Evolutionary conservation across 2,329 filamentous ascomycete species (phyloP), one percentile per base, ranked within the genome.

Genomic region (Cladophialophora chaetospira): DNA sequence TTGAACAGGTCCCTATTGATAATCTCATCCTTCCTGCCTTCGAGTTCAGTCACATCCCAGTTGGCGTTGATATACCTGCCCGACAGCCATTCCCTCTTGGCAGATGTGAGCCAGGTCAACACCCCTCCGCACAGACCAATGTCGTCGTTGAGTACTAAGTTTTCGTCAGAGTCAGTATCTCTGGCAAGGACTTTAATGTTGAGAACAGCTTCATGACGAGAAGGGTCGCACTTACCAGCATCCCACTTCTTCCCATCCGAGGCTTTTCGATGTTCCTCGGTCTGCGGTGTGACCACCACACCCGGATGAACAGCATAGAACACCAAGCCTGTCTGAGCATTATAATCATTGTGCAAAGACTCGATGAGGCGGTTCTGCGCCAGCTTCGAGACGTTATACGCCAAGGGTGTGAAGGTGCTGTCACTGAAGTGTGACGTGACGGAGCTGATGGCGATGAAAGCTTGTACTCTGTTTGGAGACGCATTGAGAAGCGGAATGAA

Each of bases 321-420:
- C 4, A 73, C 69, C 13, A 77, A 42, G 2, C 77, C 77, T 59
- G 79, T 33, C 42, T 71, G 63, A 2, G 63, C 70, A 15, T 25
- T 10, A 62, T 81, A 77, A 43, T 83, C 82, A 0, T 67, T 67
- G 35, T 72, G 70, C 6, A 81, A 59, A 59, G 75, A 78, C 63
- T 84, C 80, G 1, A 75, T 78, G 42, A 84, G 71, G 9, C 79
- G 71, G 13, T 76, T 63, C 23, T 81, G 60, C 2, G 79, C 81
- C 28, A 82, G 68, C 65, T 84, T 83, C 33, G 70, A 72, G 1
- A 72, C 72, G 54, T 75, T 71, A 60, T 84, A 84, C 2, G 71
- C 70, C 29, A 74, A 75, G 2, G 69, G 63, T 21, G 48, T 26
- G 48, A 51, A 51, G 4, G 75, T 72, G 0, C 65, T 64, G 1